A percentile compares a stretch with the other conserved stretches of the same genome.
phyloP scores from a whole-genome alignment of 805 yeast species.

The Kuraishia ogatae region DNA sequence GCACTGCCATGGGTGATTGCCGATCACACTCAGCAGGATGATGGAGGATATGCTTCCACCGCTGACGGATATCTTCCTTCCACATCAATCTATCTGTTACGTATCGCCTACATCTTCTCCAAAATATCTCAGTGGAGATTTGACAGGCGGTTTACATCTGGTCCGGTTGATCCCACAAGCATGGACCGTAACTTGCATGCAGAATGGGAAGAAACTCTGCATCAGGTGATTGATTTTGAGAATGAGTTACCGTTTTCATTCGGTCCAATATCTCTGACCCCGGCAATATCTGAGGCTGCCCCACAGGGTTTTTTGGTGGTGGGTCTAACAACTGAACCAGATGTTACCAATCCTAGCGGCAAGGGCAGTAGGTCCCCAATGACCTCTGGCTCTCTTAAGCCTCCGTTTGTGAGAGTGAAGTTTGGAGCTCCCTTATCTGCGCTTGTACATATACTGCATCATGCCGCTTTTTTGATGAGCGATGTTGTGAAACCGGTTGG shows the following conservation, averaged over 20 bases:
- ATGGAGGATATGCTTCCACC: not conserved
- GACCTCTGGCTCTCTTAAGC: not conserved
- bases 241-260: conserved; percentile 4
- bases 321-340: not conserved
- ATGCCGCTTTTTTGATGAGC: conserved; percentile 6
- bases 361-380: not conserved
- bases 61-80: not conserved
- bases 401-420: conserved; percentile 8
- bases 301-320: conserved; percentile 3
- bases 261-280: conserved; percentile 6
- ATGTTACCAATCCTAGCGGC: not conserved
- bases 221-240: conserved; percentile 5
- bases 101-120: not conserved
- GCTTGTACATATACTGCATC: conserved; percentile 9
- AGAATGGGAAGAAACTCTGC: not conserved
- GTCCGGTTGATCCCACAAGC: not conserved
- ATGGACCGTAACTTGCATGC: not conserved
- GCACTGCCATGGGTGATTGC: not conserved
- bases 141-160: not conserved
- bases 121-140: not conserved
- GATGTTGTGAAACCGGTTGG: conserved; percentile 3
- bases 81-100: not conserved
- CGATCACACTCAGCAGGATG: not conserved
- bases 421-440: conserved; percentile 6
- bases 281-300: conserved; percentile 3